Percentiles rank a stretch among this genome's conserved stretches.
phyloP scores from a whole-genome alignment of 805 yeast genomes.

The Candida ficus region DNA sequence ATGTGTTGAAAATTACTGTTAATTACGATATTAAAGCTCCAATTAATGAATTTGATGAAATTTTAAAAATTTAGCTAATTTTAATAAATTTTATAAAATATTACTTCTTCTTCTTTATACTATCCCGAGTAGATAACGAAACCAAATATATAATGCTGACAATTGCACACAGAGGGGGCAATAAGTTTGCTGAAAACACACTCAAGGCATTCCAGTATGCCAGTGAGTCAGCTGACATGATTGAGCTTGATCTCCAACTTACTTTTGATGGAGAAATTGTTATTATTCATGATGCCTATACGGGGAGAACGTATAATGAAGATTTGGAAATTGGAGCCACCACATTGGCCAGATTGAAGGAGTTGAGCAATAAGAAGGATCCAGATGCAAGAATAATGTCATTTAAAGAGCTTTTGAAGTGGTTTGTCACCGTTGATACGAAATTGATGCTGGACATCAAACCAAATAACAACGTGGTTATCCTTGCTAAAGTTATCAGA shows the following conservation, averaged over 20 bases:
- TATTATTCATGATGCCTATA: constrained; percentile 46
- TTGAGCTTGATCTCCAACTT: constrained; percentile 52
- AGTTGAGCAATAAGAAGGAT: constrained; percentile 30
- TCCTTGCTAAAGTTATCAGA: constrained; percentile 35
- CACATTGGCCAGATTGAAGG: constrained; percentile 30
- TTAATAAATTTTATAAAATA: no score
- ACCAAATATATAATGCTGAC: no score
- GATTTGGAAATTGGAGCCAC: constrained; percentile 34
- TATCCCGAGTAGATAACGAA: neutral
- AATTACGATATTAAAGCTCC: no score
- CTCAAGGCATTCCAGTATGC: constrained; percentile 42
- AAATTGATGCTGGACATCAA: constrained; percentile 49
- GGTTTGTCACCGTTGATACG: constrained; percentile 24
- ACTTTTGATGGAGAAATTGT: constrained; percentile 49
- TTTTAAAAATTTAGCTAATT: no score
- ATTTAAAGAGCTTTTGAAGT: constrained; percentile 33
- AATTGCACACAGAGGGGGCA: constrained; percentile 19
- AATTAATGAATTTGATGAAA: no score
- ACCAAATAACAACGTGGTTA: constrained; percentile 38
- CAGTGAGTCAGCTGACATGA: constrained; percentile 36
- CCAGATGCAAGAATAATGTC: constrained; percentile 36
- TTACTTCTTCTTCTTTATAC: neutral
- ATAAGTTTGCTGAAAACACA: constrained; percentile 42
- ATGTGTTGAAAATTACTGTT: no score
- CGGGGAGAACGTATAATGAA: constrained; percentile 44